Percentiles rank a stretch among this genome's conserved stretches.
Conservation (phyloP, 768 basidiomycete genomes). For the Pholiota microspora region DNA sequence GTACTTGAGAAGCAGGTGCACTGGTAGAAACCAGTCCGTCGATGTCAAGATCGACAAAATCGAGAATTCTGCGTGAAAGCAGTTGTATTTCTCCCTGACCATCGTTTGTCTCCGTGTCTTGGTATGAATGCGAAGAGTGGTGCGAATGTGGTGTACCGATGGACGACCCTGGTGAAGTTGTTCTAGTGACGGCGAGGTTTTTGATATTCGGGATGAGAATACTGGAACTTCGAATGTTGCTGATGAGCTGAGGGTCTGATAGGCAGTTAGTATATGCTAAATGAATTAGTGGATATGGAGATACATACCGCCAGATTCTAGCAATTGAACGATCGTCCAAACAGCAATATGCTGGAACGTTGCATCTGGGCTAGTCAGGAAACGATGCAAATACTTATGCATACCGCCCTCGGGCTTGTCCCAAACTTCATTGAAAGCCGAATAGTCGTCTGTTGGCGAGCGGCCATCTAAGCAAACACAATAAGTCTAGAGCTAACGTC, state of each 20-base stretch:
- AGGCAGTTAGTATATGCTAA: neutral
- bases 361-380: slow-evolving; percentile 89
- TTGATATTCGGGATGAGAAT: slow-evolving; percentile 85
- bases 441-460: slow-evolving; percentile 82
- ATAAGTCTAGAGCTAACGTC: slow-evolving; percentile 1
- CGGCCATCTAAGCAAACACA: slow-evolving; percentile 57
- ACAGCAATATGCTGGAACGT: slow-evolving; percentile 99
- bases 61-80: slow-evolving; percentile 81
- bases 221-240: slow-evolving; percentile 83
- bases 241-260: slow-evolving; percentile 82
- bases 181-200: slow-evolving; percentile 70
- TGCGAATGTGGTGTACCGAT: slow-evolving; percentile 73
- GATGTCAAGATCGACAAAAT: slow-evolving; percentile 76
- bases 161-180: slow-evolving; percentile 69
- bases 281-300: neutral
- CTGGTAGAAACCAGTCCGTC: slow-evolving; percentile 62
- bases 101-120: slow-evolving; percentile 81
- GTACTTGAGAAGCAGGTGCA: slow-evolving; percentile 61
- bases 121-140: slow-evolving; percentile 71
- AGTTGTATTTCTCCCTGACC: slow-evolving; percentile 91
- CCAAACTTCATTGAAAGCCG: slow-evolving; percentile 98
- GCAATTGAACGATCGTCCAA: slow-evolving; percentile 97
- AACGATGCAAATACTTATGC: slow-evolving; percentile 91
- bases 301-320: slow-evolving; percentile 86
- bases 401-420: slow-evolving; percentile 97